Conservation (phyloP, 1,139 yeast genomes). For the Hemisphaericaspora xylofermentans region DNA sequence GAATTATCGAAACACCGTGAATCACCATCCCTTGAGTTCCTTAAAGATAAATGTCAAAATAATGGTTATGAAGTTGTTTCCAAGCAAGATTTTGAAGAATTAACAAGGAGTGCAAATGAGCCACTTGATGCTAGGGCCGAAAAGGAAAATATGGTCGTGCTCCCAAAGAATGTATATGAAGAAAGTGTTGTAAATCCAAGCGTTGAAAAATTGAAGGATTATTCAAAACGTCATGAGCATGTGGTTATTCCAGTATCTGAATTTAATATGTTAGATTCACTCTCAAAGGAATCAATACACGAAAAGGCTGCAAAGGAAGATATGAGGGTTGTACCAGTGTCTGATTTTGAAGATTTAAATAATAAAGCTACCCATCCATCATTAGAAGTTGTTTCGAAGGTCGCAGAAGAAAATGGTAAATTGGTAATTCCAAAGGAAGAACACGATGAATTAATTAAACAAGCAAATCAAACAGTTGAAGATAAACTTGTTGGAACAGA, state of each 20-base stretch:
- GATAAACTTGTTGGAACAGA: slow-evolving; percentile 25
- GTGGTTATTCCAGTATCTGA: slow-evolving; percentile 20
- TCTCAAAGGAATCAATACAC: slow-evolving; percentile 10
- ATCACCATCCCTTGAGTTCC: slow-evolving; percentile 24
- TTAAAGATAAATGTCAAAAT: slow-evolving; percentile 20
- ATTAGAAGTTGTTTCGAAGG: slow-evolving; percentile 18
- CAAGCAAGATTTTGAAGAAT: slow-evolving; percentile 9
- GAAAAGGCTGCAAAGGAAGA: slow-evolving; percentile 19
- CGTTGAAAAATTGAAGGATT: slow-evolving; percentile 20
- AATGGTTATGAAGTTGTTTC: slow-evolving; percentile 15
- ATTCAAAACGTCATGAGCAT: slow-evolving; percentile 19
- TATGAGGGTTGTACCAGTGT: slow-evolving; percentile 17
- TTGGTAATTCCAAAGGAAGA: slow-evolving; percentile 9
- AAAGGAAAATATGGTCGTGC: slow-evolving; percentile 18
- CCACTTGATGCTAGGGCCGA: slow-evolving; percentile 21
- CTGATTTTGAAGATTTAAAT: slow-evolving; percentile 22
- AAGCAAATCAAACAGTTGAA: slow-evolving; percentile 22
- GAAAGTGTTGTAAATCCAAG: slow-evolving; percentile 20
- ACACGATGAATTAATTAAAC: slow-evolving; percentile 10
- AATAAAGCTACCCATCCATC: slow-evolving; percentile 17
- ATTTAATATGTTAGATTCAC: slow-evolving; percentile 16
- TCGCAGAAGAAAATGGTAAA: slow-evolving; percentile 17
- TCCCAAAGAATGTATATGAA: slow-evolving; percentile 19
- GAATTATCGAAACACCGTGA: slow-evolving; percentile 19
- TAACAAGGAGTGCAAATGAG: slow-evolving; percentile 13